Percentiles rank a stretch among this genome's conserved stretches.
phyloP scores from a whole-genome alignment of 768 basidiomycete genomes.

The Rhizopogon vinicolor region DNA sequence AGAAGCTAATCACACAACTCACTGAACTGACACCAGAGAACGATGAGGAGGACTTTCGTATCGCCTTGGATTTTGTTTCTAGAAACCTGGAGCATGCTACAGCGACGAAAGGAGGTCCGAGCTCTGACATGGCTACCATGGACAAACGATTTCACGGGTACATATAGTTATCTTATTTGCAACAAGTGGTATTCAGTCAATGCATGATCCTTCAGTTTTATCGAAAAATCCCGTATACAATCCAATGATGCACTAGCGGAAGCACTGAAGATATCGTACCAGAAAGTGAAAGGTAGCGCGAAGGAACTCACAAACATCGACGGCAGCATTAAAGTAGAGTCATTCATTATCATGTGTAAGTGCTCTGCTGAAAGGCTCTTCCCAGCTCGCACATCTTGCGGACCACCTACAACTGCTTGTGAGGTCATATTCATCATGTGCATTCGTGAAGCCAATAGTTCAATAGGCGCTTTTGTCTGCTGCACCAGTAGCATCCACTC shows the following conservation, averaged over 20 bases:
- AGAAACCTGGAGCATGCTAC: conserved; percentile 56
- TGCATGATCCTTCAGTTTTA: conserved; percentile 35
- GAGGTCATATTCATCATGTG: conserved; percentile 14
- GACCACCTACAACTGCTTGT: conserved; percentile 75
- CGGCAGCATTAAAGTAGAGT: conserved; percentile 53
- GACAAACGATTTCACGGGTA: conserved; percentile 56
- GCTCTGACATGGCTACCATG: conserved; percentile 50
- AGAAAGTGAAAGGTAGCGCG: conserved; percentile 45
- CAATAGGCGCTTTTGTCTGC: conserved; percentile 52
- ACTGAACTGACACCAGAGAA: conserved; percentile 43
- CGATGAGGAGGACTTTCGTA: conserved; percentile 40
- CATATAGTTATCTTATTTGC: background rate
- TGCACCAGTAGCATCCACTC: conserved; percentile 45
- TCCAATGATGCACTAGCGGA: conserved; percentile 56
- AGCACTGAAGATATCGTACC: conserved; percentile 53
- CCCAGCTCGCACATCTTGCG: conserved; percentile 54
- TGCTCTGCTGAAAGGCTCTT: conserved; percentile 2
- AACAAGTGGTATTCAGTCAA: conserved; percentile 1
- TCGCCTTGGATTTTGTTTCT: conserved; percentile 50
- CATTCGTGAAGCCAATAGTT: conserved; percentile 1
- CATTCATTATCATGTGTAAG: background rate
- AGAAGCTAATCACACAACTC: conserved; percentile 50
- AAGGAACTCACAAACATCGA: conserved; percentile 56
- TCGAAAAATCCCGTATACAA: conserved; percentile 67
- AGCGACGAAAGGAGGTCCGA: conserved; percentile 46